Percentiles rank a stretch among this genome's conserved stretches.
Conservation (phyloP, 1,284 basidiomycete species). For the Ceratobasidium sp. region DNA sequence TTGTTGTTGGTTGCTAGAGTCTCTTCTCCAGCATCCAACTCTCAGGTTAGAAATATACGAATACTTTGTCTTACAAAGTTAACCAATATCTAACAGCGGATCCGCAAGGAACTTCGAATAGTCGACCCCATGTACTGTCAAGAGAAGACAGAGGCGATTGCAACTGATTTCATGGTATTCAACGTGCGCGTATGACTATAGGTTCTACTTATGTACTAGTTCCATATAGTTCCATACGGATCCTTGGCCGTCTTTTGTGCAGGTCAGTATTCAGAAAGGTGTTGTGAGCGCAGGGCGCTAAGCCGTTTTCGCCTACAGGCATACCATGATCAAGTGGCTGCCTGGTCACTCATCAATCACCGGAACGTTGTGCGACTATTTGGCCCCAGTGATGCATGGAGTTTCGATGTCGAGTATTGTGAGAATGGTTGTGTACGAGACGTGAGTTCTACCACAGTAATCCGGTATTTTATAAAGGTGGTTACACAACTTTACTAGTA, state of each 20-base stretch:
- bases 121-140: too few relatives aligned
- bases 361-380: neutral
- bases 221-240: neutral
- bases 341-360: neutral
- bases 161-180: too few relatives aligned
- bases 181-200: too few relatives aligned
- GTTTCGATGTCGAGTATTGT: slow-evolving; percentile 7
- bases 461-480: neutral
- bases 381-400: neutral
- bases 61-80: too few relatives aligned
- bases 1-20: too few relatives aligned
- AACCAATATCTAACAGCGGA: too few relatives aligned
- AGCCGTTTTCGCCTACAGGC: neutral
- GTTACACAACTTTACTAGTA: neutral
- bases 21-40: too few relatives aligned
- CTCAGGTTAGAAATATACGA: too few relatives aligned
- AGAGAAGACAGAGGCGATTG: too few relatives aligned
- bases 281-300: neutral
- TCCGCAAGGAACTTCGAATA: too few relatives aligned
- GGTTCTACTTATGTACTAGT: too few relatives aligned
- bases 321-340: neutral
- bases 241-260: neutral
- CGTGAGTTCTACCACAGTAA: neutral
- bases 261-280: neutral
- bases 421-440: slow-evolving; percentile 7